These are phyloP conservation scores for Apiospora phragmitis DNA, from an alignment of 2,329 filamentous ascomycete genomes.

Conservation along the genomic window DNA sequence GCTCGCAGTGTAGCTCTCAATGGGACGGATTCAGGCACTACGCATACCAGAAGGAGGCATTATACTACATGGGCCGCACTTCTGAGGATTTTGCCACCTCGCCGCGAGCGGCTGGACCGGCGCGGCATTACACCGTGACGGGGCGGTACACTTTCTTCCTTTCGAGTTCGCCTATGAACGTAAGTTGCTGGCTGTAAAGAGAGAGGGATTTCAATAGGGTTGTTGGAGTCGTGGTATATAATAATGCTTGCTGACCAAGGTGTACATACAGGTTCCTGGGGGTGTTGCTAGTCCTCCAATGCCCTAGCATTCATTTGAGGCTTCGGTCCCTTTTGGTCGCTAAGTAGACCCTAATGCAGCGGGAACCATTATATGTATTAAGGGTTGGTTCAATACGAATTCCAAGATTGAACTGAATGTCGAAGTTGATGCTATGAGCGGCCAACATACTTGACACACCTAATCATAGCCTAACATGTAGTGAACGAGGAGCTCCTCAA, in stretches of 20 bases:
- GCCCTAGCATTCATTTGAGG: neutral
- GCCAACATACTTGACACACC: too few relatives aligned
- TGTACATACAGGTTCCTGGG: neutral
- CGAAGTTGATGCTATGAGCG: too few relatives aligned
- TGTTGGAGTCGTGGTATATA: too few relatives aligned
- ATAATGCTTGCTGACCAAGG: neutral
- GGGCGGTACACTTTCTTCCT: slow-evolving; percentile 19
- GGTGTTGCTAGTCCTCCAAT: neutral
- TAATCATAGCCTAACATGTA: too few relatives aligned
- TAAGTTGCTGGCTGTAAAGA: slow-evolving; percentile 4
- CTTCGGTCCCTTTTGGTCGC: too few relatives aligned
- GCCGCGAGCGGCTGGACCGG: slow-evolving; percentile 17
- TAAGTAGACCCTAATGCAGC: too few relatives aligned
- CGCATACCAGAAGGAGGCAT: neutral
- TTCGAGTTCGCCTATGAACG: slow-evolving; percentile 20
- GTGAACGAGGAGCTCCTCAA: too few relatives aligned
- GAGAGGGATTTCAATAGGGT: too few relatives aligned
- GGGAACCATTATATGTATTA: too few relatives aligned
- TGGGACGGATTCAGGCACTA: slow-evolving; percentile 21
- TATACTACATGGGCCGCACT: neutral
- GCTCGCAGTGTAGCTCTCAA: neutral
- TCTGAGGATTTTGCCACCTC: slow-evolving; percentile 20
- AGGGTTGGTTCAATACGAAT: too few relatives aligned
- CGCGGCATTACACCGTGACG: slow-evolving; percentile 9
- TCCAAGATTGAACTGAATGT: too few relatives aligned